Evolutionary conservation across 352 stramenopile genomes (phyloP), one percentile per base, ranked within the genome.

Genomic region (Plasmopara muralis): DNA sequence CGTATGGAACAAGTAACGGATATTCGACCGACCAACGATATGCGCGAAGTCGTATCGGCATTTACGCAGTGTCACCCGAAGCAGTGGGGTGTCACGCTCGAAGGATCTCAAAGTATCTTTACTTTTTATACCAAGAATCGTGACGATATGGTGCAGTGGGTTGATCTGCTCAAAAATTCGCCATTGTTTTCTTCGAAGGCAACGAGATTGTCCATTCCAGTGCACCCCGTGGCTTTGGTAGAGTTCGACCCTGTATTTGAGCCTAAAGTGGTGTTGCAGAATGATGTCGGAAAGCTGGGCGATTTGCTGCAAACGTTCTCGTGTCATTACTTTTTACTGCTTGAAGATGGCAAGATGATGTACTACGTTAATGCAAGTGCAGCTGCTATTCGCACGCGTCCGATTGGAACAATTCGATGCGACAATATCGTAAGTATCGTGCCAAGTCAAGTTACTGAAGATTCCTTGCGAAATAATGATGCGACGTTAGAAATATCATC

Each of bases 131-230:
- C 83, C 28, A 72, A 80, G 31, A 85, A 75, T 49, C 66, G 68
- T 15, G 68, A 85, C 12, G 83, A 95, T 51, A 85, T 92, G 78
- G 49, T 75, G 10, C 78, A 92, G 53, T 95, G 84, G 84, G 60
- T 95, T 28, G 83, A 95, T 60, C 44, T 93, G 48, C 69, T 95
- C 16, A 95, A 95, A 64, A 95, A 95, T 54, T 89, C 71, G 40
- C 80, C 79, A 9, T 58, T 92, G 20, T 95, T 92, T 58, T 79
- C 67, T 3, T 48, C 62, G 9, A 70, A 76, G 38, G 55, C 72
- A 3, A 69, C 65, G 2, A 72, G 78, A 4, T 54, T 88, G 7
- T 91, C 82, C 7, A 91, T 95, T 48, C 82, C 82, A 6, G 83
- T 93, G 14, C 81, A 93, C 38, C 78, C 84, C 0, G 66, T 95